These are phyloP conservation scores for Globisporangium iwayamae DNA, from an alignment of 352 stramenopile species.

Conservation along the genomic window DNA sequence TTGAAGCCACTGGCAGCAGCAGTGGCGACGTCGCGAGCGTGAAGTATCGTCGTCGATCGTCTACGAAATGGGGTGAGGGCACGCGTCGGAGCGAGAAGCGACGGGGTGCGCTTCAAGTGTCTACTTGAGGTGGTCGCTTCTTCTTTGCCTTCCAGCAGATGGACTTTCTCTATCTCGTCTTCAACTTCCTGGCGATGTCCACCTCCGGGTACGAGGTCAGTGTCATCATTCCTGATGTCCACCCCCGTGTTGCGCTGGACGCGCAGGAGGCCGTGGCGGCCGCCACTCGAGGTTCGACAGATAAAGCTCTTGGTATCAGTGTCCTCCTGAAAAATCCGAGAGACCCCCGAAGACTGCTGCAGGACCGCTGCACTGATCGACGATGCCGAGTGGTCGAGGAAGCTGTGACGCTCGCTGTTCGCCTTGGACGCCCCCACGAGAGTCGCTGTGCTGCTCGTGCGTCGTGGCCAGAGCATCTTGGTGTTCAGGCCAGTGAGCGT, in stretches of 20 bases:
- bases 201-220: not conserved
- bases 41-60: conserved; percentile 4
- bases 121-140: not conserved
- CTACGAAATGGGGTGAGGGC: conserved; percentile 13
- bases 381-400: conserved; percentile 6
- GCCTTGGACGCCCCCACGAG: not conserved
- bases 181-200: not conserved
- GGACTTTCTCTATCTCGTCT: conserved; percentile 5
- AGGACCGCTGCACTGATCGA: not conserved
- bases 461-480: conserved; percentile 13
- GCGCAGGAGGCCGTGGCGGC: conserved; percentile 24
- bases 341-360: not conserved
- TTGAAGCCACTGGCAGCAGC: conserved; percentile 2
- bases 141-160: conserved; percentile 8
- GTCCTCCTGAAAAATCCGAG: conserved; percentile 3
- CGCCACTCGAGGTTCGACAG: conserved; percentile 21
- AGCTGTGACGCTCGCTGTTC: conserved; percentile 15
- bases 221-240: conserved; percentile 4
- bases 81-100: not conserved
- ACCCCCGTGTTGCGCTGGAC: conserved; percentile 18
- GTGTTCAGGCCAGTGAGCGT: conserved; percentile 15
- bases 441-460: conserved; percentile 3
- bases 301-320: conserved; percentile 27
- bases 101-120: not conserved
- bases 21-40: not conserved